These are phyloP conservation scores for Paramecium caudatum DNA, from an alignment of 73 alveolate species.

Conservation along the genomic window DNA sequence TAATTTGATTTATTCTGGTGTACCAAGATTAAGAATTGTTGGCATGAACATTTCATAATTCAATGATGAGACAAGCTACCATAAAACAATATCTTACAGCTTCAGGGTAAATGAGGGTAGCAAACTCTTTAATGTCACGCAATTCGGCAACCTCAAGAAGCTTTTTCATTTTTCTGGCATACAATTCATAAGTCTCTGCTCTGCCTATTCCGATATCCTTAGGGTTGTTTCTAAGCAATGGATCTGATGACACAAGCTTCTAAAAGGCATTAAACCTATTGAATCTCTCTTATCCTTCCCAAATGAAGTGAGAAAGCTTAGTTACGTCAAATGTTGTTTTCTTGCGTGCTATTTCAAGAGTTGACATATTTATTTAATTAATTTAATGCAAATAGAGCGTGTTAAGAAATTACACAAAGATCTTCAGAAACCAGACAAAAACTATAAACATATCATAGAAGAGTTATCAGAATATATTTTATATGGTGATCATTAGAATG, in stretches of 20 bases:
- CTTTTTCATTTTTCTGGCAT: conserved; percentile 57
- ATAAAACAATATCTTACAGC: neutral
- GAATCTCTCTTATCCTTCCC: conserved; percentile 52
- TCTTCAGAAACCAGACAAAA: neutral
- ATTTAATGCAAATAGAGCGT: neutral
- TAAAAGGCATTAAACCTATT: conserved; percentile 48
- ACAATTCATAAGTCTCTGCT: conserved; percentile 60
- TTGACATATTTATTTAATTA: conserved; percentile 40
- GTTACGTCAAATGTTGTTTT: conserved; percentile 21
- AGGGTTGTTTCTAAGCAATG: conserved; percentile 53
- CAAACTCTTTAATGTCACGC: conserved; percentile 57
- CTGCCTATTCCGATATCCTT: conserved; percentile 53
- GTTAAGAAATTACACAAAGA: neutral
- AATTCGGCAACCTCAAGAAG: conserved; percentile 28
- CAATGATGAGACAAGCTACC: conserved; percentile 56
- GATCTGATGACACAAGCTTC: neutral
- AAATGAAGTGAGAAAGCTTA: conserved; percentile 44
- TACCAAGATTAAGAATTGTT: conserved; percentile 48
- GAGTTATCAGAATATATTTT: neutral
- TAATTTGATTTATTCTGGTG: conserved; percentile 56
- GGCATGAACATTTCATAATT: conserved; percentile 75
- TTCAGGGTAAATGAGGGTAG: conserved; percentile 55
- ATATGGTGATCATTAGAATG: neutral
- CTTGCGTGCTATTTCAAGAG: conserved; percentile 70
- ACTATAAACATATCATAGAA: neutral